phyloP scores from a whole-genome alignment of 306 rosid genomes.

The Quercus parvula region DNA sequence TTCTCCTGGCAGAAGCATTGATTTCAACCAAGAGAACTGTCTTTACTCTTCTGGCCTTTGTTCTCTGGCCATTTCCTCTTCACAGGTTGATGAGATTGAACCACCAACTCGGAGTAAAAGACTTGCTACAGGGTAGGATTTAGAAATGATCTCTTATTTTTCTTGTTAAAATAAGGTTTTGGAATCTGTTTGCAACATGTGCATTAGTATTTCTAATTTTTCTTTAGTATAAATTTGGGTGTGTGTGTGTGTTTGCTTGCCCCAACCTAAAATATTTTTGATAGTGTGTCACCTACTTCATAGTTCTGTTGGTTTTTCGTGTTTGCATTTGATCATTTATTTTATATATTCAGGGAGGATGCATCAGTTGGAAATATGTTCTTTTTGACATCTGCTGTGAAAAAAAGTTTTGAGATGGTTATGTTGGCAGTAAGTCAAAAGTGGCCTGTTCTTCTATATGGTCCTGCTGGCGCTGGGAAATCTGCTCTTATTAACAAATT shows the following conservation, averaged over 20 bases:
- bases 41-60: constrained; percentile 37
- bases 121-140: constrained; percentile 38
- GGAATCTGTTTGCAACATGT: background rate
- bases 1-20: constrained; percentile 25
- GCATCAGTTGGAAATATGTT: constrained; percentile 36
- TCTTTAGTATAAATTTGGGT: background rate
- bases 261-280: background rate
- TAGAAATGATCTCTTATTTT: background rate
- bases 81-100: constrained; percentile 32
- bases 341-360: constrained; percentile 45
- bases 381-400: constrained; percentile 55
- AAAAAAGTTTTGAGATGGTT: constrained; percentile 68
- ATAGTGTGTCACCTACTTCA: background rate
- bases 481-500: constrained; percentile 78
- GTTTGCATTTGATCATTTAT: constrained; percentile 4
- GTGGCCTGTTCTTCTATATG: constrained; percentile 89
- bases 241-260: background rate
- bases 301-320: constrained; percentile 13
- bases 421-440: constrained; percentile 66
- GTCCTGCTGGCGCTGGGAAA: constrained; percentile 86
- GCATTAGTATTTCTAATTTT: background rate
- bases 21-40: constrained; percentile 37
- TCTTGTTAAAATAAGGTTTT: background rate
- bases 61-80: constrained; percentile 22
- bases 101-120: constrained; percentile 50